Base-by-base conservation (phyloP, 768 basidiomycete species). In the Rossbeevera mucosa region DNA sequence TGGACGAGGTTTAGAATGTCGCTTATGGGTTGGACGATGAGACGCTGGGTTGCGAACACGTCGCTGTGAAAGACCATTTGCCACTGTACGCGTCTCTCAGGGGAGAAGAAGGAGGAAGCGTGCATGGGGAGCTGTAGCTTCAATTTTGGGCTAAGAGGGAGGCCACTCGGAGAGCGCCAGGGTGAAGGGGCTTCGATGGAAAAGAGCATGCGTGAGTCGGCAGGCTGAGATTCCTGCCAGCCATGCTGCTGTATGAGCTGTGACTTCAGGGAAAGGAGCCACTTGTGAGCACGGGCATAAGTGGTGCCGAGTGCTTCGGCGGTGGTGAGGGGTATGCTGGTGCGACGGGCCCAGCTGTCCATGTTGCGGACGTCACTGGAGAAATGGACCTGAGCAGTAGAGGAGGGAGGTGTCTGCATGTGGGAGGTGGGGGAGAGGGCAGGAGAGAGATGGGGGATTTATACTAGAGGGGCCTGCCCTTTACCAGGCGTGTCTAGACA, bases 1-100 rank as follows among this genome's bases (percentile, higher is more conserved):
- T 87, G 85, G 36, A 86, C 65, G 52, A 87, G 76, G 65, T 77
- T 77, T 53, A 86, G 73, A 59, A 87, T 82, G 66, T 86, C 85
- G 68, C 78, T 81, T 66, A 87, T 79, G 44, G 85, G 85, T 26
- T 80, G 78, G 50, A 81, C 80, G 58, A 83, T 79, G 67, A 84
- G 83, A 29, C 85, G 76, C 51, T 85, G 78, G 25, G 81, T 83
- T 61, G 84, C 83, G 70, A 86, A 87, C 47, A 82, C 80, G 68
- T 86, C 85, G 62, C 80, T 81, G 65, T 86, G 88, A 65, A 92
- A 92, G 61, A 90, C 87, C 88, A 91, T 90, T 67, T 91, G 82
- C 89, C 90, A 92, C 65, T 91, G 88, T 43, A 91, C 80, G 54
- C 87, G 81, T 59, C 89, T 75, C 66, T 91, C 87, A 11, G 88